Percentiles rank a stretch among this genome's conserved stretches.
Conservation (phyloP, 164 flowering plant genomes). For the Piper longum region DNA sequence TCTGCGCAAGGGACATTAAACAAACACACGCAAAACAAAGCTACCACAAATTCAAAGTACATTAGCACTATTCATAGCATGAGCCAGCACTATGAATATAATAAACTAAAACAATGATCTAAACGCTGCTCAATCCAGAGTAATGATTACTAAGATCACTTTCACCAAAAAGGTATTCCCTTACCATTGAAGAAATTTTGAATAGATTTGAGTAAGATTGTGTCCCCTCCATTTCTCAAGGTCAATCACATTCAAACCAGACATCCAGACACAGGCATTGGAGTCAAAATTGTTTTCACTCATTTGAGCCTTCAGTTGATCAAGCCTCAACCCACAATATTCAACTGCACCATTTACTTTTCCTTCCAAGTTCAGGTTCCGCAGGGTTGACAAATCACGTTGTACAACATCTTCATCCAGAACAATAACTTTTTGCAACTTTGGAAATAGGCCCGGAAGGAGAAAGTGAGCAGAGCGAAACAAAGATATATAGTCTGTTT, state of each 20-base stretch:
- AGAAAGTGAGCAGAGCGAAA: slow-evolving; percentile 66
- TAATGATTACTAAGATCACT: no score
- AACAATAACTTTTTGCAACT: slow-evolving; percentile 57
- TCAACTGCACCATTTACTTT: slow-evolving; percentile 74
- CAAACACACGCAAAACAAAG: no score
- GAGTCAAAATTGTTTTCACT: slow-evolving; percentile 17
- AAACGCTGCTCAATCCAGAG: no score
- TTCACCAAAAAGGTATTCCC: no score
- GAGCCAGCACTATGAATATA: no score
- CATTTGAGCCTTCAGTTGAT: slow-evolving; percentile 42
- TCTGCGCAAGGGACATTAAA: no score
- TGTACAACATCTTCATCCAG: slow-evolving; percentile 86
- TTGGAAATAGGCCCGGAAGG: slow-evolving; percentile 57
- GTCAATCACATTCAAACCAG: slow-evolving; percentile 83
- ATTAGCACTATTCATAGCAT: no score
- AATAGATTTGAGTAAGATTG: slow-evolving; percentile 37
- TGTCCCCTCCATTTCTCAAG: slow-evolving; percentile 69
- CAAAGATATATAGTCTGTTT: slow-evolving; percentile 54
- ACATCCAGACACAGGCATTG: slow-evolving; percentile 79
- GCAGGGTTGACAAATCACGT: slow-evolving; percentile 62
- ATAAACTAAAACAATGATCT: no score
- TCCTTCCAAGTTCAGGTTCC: slow-evolving; percentile 70
- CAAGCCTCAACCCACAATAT: slow-evolving; percentile 44
- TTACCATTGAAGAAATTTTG: no score
- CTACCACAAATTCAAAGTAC: no score